Percentiles rank a stretch among this genome's conserved stretches.
phyloP scores from a whole-genome alignment of 176 grass and related monocot genomes.

The Triticum dicoccoides region DNA sequence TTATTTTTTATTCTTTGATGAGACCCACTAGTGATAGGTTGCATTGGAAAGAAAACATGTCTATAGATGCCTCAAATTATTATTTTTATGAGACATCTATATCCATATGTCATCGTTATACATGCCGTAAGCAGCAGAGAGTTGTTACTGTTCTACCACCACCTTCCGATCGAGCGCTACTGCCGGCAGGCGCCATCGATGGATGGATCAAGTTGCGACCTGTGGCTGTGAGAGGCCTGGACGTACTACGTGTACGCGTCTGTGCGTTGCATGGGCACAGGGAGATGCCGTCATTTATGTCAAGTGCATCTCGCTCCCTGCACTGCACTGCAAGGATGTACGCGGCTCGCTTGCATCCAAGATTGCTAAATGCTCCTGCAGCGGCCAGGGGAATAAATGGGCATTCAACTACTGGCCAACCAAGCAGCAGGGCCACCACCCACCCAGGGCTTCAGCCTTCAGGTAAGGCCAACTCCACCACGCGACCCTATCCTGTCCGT shows the following conservation, averaged over 20 bases:
- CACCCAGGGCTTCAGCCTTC: not conserved
- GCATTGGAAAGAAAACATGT: no score
- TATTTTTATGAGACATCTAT: no score
- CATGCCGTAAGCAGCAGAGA: not conserved
- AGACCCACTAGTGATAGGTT: no score
- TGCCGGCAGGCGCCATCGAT: not conserved
- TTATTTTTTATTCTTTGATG: no score
- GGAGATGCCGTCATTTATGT: slow-evolving; percentile 8
- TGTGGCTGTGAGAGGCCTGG: not conserved
- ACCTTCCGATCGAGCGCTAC: not conserved
- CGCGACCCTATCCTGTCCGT: no score
- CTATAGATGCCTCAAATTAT: no score
- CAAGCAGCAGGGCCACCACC: not conserved
- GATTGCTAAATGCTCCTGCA: slow-evolving; percentile 18
- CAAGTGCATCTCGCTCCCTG: not conserved
- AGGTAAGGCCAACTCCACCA: not conserved
- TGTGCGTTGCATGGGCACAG: slow-evolving; percentile 7
- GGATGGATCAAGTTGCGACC: not conserved
- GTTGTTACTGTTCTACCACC: slow-evolving; percentile 5
- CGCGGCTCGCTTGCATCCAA: slow-evolving; percentile 20
- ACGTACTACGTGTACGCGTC: not conserved
- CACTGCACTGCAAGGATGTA: not conserved
- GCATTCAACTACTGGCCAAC: slow-evolving; percentile 45
- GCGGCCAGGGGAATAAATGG: slow-evolving; percentile 45
- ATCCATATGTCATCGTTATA: no score